Evolutionary conservation across 805 yeast genomes (phyloP), one percentile per base, ranked within the genome.

Genomic region (Spathaspora boniae): DNA sequence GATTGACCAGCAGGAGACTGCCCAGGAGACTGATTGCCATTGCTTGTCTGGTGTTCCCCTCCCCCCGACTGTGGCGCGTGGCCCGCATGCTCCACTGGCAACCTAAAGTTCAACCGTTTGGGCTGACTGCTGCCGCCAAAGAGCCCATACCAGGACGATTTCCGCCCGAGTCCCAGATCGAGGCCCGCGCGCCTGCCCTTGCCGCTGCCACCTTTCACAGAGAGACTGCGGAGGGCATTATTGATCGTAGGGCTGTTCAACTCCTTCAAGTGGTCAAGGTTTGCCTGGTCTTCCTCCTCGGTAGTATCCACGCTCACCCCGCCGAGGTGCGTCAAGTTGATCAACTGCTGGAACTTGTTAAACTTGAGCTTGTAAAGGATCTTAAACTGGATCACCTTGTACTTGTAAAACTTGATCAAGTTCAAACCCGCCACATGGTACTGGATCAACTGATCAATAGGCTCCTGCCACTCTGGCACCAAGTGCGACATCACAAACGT

Each of bases 341-440:
- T 41, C 23, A 66, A 54, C 25, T 67, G 70, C 35, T 60, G 68
- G 28, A 56, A 49, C 38, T 65, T 61, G 42, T 47, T 54, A 47
- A 65, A 65, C 38, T 64, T 63, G 36, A 65, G 55, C 43, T 61
- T 62, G 45, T 62, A 58, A 16, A 67, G 38, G 16, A 68, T 60
- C 40, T 65, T 60, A 42, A 67, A 59, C 48, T 76, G 82, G 16
- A 73, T 51, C 26, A 76, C 73, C 47, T 76, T 76, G 51, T 64
- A 54, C 45, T 74, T 75, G 51, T 76, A 63, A 48, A 73, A 76
- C 33, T 62, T 64, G 25, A 76, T 51, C 31, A 76, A 48, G 35
- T 71, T 68, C 16, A 73, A 49, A 11, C 72, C 62, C 11, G 72
- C 55, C 20, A 58, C 38, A 37, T 70, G 58, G 29, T 74, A 71